Base-by-base conservation (phyloP, 495 filamentous ascomycete genomes). In the Lasiosphaeria ovina region DNA sequence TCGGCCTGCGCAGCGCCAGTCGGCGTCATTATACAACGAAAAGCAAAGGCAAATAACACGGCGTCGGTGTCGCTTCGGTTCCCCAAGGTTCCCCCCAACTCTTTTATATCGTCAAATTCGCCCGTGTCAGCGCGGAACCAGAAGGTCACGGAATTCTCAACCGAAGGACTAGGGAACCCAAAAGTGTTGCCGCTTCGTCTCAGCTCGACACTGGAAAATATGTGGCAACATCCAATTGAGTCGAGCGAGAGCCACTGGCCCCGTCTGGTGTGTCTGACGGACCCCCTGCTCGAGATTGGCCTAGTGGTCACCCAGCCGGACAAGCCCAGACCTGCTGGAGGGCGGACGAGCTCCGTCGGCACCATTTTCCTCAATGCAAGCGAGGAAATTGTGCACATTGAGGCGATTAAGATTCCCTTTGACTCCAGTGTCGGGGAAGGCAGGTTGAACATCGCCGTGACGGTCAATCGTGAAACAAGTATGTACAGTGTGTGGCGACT, bases 261-360 rank as follows among this genome's bases (percentile, higher is more conserved):
- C 3, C 81, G 89, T 35, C 76, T 97, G 1, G 95, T 92, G 59
- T 90, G 89, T 36, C 80, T 98, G 32, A 95, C 87, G 6, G 89
- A 97, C 69, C 94, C 94, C 35, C 76, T 97, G 59, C 79, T 91
- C 3, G 92, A 97, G 66, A 81, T 96, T 71, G 94, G 93, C 1
- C 69, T 93, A 48, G 87, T 97, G 42, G 87, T 97, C 12, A 85
- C 86, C 0, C 66, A 73, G 9, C 64, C 69, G 9, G 77, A 76
- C 17, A 67, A 56, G 17, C 53, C 68, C 50, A 60, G 59, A 9
- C 59, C 69, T 24, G 32, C 69, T 59, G 53, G 64, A 34, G 33
- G 56, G 3, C 52, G 60, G 33, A 63, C 60, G 42, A 54, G 33
- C 9, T 62, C 61, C 4, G 6, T 66, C 51, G 60, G 59, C 0